Percentiles rank a stretch among this genome's conserved stretches.
These are phyloP conservation scores for Groenewaldozyma tartarivorans DNA, from an alignment of 805 yeast species.

Conservation along the genomic window DNA sequence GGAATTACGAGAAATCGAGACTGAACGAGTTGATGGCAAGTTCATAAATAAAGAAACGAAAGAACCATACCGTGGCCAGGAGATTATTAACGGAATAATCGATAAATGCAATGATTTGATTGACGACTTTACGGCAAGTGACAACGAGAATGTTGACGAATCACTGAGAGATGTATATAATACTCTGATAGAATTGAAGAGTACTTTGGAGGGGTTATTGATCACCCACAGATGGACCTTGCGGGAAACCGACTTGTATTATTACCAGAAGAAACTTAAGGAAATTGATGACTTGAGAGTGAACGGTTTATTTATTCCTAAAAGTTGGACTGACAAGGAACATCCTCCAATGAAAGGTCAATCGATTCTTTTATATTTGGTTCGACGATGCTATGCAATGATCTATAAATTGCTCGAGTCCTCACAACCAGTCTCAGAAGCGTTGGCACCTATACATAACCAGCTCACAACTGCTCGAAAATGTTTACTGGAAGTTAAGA, in stretches of 20 bases:
- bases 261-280: conserved; percentile 65
- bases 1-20: conserved; percentile 36
- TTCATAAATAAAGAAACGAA: conserved; percentile 30
- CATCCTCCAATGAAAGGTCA: conserved; percentile 13
- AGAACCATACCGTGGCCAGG: conserved; percentile 21
- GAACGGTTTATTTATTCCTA: conserved; percentile 35
- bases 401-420: conserved; percentile 83
- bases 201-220: conserved; percentile 68
- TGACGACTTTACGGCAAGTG: conserved; percentile 51
- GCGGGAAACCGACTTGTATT: conserved; percentile 88
- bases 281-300: conserved; percentile 66
- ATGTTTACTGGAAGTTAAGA: conserved; percentile 79
- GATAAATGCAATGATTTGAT: conserved; percentile 77
- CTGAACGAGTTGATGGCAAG: conserved; percentile 46
- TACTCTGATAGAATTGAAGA: conserved; percentile 54
- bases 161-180: conserved; percentile 52
- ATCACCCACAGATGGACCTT: conserved; percentile 96
- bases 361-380: conserved; percentile 56
- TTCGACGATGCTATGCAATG: conserved; percentile 85
- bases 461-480: conserved; percentile 86
- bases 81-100: conserved; percentile 33
- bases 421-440: conserved; percentile 92
- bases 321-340: conserved; percentile 19
- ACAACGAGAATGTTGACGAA: conserved; percentile 29
- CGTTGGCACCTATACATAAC: conserved; percentile 86